Base-by-base conservation (phyloP, 495 filamentous ascomycete genomes). In the Tuber brumale region DNA sequence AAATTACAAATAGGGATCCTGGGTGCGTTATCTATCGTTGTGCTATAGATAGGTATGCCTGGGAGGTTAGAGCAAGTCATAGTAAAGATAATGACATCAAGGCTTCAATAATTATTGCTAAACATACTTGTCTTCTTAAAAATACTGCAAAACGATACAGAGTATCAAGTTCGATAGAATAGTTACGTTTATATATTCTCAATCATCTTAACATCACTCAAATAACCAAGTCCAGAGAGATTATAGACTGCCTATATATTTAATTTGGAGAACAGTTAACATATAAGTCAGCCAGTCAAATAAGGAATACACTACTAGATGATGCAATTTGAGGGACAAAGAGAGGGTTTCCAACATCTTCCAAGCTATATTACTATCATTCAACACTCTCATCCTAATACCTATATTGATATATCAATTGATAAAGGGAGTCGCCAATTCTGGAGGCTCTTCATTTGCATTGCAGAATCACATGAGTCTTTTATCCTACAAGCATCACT, bases 161-260 rank as follows among this genome's bases (percentile, higher is more conserved):
- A 35, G 42, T 69, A 18, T 19, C 35, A 16, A 77, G 71, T 70
- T 74, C 45, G 21, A 69, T 74, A n/a, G 10, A 69, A 4, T 77
- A 45, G 72, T 61, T 77, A 61, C 61, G 16, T 0, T 39, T 21
- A 35, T 37, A n/a, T 19, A 31, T 74, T 8, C 72, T 23, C 0
- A 19, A 77, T 16, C 39, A 77, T 31, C 27, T 74, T n/a, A 61
- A 74, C 48, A 70, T 77, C 19, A 74, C 76, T 45, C 21, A 41
- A n/a, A 31, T 69, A 57, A 77, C 76, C 3, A 44, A 48, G 39
- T 18, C 35, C 35, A 3, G 72, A 18, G 72, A 74, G 39, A 74
- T 74, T 70, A 23, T 74, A 0, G 69, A 77, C 7, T 71, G 72
- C 19, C 37, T 71, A n/a, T 23, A 14, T 8, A 48, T 77, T 16